A percentile compares a stretch with the other conserved stretches of the same genome.
phyloP scores from a whole-genome alignment of 2,329 filamentous ascomycete genomes.

The Aspergillus sp. region DNA sequence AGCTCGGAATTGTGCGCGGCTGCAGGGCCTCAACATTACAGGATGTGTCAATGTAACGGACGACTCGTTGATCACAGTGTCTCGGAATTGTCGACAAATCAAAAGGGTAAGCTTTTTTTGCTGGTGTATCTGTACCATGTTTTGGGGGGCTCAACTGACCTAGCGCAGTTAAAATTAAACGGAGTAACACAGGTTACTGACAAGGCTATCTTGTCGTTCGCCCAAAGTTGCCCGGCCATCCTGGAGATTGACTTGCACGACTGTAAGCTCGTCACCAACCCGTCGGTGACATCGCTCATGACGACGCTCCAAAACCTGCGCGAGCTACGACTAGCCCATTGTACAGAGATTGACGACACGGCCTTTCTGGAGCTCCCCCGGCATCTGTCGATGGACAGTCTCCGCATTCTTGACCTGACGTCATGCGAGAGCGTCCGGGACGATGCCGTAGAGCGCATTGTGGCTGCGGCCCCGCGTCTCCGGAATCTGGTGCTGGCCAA shows the following conservation, averaged over 20 bases:
- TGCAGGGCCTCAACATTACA: slow-evolving; percentile 93
- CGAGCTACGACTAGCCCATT: slow-evolving; percentile 84
- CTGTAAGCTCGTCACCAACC: slow-evolving; percentile 77
- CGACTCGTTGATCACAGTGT: slow-evolving; percentile 77
- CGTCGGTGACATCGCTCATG: slow-evolving; percentile 79
- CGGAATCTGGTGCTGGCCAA: slow-evolving; percentile 94
- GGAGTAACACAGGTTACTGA: slow-evolving; percentile 85
- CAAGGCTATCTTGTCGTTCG: slow-evolving; percentile 79
- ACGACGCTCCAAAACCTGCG: slow-evolving; percentile 79
- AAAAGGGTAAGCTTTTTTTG: slow-evolving; percentile 67
- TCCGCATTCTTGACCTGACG: slow-evolving; percentile 91
- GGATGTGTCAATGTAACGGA: slow-evolving; percentile 83
- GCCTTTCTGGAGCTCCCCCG: slow-evolving; percentile 80
- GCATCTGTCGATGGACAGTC: slow-evolving; percentile 73
- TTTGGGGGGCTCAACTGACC: slow-evolving; percentile 15
- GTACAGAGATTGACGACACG: slow-evolving; percentile 79
- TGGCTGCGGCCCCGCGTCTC: slow-evolving; percentile 79
- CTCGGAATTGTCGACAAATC: slow-evolving; percentile 78
- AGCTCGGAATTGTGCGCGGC: slow-evolving; percentile 75
- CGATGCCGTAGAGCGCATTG: slow-evolving; percentile 82
- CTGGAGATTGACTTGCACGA: slow-evolving; percentile 95
- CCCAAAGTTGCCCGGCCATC: slow-evolving; percentile 84
- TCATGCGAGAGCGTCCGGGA: slow-evolving; percentile 84
- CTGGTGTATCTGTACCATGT: background rate
- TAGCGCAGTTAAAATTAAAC: slow-evolving; percentile 81